These are phyloP conservation scores for Exophiala spinifera DNA, from an alignment of 2,329 filamentous ascomycete genomes.

Conservation along the genomic window DNA sequence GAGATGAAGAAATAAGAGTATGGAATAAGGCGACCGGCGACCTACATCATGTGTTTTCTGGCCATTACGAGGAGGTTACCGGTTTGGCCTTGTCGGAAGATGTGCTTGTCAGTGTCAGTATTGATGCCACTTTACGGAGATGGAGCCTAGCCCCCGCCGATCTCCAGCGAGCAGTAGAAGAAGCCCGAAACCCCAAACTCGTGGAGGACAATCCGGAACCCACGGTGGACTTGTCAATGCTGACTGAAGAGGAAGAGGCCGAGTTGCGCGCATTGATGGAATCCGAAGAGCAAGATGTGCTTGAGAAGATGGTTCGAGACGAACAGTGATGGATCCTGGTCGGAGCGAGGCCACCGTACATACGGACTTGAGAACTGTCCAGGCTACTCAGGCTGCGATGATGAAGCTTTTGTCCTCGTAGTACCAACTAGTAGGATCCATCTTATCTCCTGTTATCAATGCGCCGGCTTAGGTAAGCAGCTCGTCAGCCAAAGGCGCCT, in stretches of 20 bases:
- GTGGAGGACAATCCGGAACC: conserved; percentile 47
- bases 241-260: conserved; percentile 88
- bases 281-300: conserved; percentile 53
- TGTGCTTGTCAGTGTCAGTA: conserved; percentile 73
- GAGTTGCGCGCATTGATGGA: conserved; percentile 91
- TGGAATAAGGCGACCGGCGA: conserved; percentile 75
- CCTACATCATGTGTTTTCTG: conserved; percentile 69
- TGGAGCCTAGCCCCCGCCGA: conserved; percentile 71
- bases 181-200: conserved; percentile 43
- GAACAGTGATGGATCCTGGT: conserved; percentile 16
- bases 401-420: too few species aligned
- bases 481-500: not conserved
- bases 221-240: conserved; percentile 43
- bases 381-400: not conserved
- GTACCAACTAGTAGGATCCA: too few species aligned
- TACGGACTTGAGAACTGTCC: not conserved
- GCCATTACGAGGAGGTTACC: conserved; percentile 92
- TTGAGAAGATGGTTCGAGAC: conserved; percentile 27
- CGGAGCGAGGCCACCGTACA: not conserved
- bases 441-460: not conserved
- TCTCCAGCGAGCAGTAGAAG: conserved; percentile 56
- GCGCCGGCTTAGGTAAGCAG: conserved; percentile 22
- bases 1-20: conserved; percentile 86
- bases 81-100: conserved; percentile 61
- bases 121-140: conserved; percentile 81